Evolutionary conservation across 768 basidiomycete genomes (phyloP), one percentile per base, ranked within the genome.

Genomic region (Suillus tomentosus): DNA sequence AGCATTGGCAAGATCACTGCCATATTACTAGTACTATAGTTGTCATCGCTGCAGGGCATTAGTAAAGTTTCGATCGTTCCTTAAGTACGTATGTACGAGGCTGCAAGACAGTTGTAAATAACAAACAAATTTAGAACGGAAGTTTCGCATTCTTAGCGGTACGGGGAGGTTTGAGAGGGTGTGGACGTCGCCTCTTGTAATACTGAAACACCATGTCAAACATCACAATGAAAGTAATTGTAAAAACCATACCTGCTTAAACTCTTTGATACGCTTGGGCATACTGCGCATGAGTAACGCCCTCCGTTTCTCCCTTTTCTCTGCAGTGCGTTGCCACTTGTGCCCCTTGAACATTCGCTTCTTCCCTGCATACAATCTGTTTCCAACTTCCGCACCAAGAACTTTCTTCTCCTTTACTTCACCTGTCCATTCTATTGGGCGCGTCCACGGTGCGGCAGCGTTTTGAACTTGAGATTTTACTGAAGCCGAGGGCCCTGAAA

Each of bases 311-410:
- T 77, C 74, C 67, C 79, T 79, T 71, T 80, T 79, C 63, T 78
- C 80, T 68, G 79, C 80, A 67, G 78, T 72, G 42, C 90, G 84
- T 78, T 94, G 89, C 89, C 90, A 93, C 69, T 85, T 90, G 81
- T 94, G 92, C n/a, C 92, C 92, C 81, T 94, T 95, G 86, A 95
- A 94, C 92, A 94, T 94, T 66, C 84, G 80, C 81, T 87, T 90
- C 84, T 84, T 90, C 64, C 82, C 87, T 11, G 88, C 85, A 67
- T 94, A 95, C 68, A 94, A 76, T 62, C 85, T 82, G 66, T 83
- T 82, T 42, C 89, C 89, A 69, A 81, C 70, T 64, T 87, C 80
- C 59, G 83, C 77, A 62, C 89, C 85, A 63, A 78, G 72, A 37
- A 79, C 78, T 47, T 71, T 73, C 72, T 79, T 82, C 62, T 76